Evolutionary conservation across 768 basidiomycete species (phyloP).

Genomic region (Boletus rufocinnamomeus): DNA sequence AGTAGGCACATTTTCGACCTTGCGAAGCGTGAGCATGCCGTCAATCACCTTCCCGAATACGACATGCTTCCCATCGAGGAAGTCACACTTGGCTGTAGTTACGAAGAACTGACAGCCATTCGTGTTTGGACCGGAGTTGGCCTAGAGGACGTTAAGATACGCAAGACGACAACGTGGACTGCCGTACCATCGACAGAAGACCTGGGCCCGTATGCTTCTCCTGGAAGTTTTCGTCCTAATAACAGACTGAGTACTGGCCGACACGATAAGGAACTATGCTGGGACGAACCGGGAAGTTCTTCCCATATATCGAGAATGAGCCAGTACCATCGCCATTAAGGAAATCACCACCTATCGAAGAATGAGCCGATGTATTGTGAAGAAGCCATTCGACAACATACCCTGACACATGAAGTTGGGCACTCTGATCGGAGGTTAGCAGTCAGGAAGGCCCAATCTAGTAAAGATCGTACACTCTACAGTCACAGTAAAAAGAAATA

Average conservation of each 20-base stretch:
- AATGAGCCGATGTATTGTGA: not conserved
- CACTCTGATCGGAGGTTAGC: conserved; percentile 49
- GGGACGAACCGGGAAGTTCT: conserved; percentile 77
- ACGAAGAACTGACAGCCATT: conserved; percentile 99
- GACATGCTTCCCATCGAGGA: conserved; percentile 93
- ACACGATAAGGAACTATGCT: not conserved
- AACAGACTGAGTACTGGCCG: not conserved
- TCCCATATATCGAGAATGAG: conserved; percentile 94
- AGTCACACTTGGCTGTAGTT: conserved; percentile 92
- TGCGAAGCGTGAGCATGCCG: conserved; percentile 92
- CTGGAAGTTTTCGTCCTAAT: conserved; percentile 91
- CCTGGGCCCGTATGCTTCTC: conserved; percentile 88
- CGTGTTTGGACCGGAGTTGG: conserved; percentile 92
- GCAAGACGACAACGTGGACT: not conserved
- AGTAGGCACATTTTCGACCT: conserved; percentile 95
- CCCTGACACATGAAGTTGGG: conserved; percentile 98
- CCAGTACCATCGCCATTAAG: conserved; percentile 94
- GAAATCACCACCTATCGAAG: conserved; percentile 81
- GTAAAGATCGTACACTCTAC: conserved; percentile 64
- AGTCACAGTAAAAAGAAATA: conserved; percentile 14
- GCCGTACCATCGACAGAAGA: conserved; percentile 82
- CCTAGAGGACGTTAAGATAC: conserved; percentile 46
- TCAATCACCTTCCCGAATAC: conserved; percentile 91
- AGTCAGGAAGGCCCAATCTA: conserved; percentile 3
- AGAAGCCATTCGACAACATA: conserved; percentile 9